Evolutionary conservation across 345 rosid species (phyloP), one percentile per base, ranked within the genome.

Genomic region (Acer campestre): DNA sequence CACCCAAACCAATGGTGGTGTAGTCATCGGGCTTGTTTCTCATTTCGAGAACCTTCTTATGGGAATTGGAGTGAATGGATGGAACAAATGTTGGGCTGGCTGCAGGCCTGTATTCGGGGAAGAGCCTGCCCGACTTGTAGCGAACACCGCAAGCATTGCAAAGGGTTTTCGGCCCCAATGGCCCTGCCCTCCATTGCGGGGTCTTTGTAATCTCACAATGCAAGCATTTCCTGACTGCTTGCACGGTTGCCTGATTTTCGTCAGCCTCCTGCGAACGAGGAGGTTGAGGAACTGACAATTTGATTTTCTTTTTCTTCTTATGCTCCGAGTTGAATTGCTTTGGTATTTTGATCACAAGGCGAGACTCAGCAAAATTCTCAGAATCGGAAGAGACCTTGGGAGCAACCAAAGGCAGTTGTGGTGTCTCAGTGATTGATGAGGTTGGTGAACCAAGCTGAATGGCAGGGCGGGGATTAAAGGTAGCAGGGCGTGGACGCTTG

Each of bases 131-230:
- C 0, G 97, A 97, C 79, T 97, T 97, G 84, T 86, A 88, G 27
- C 98, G 95, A 22, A 97, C 98, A 0, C 99, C 99, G 0, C 99
- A 97, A 4, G 99, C 99, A 38, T 96, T 96, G 87, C 99, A 93
- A 35, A 96, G 98, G 10, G 99, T 94, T 84, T 96, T 96, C 6
- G 98, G 98, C 0, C 99, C 99, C 97, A 91, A 83, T 35, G 99
- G 99, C 1, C 99, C 99, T 6, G 97, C 95, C 79, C 99, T 88
- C 99, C 99, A 97, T 77, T 97, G 99, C 0, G 99, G 99, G 0
- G 99, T 97, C 88, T 91, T 92, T 1, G 98, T 97, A 44, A 94
- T 90, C 84, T 94, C 98, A 27, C 98, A 97, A 38, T 97, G 99
- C 93, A 94, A 70, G 65, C 99, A 97, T 85, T 92, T 94, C 89